Conservation (phyloP, 371 early-diverging fungal species). For the Phascolomyces articulosus region DNA sequence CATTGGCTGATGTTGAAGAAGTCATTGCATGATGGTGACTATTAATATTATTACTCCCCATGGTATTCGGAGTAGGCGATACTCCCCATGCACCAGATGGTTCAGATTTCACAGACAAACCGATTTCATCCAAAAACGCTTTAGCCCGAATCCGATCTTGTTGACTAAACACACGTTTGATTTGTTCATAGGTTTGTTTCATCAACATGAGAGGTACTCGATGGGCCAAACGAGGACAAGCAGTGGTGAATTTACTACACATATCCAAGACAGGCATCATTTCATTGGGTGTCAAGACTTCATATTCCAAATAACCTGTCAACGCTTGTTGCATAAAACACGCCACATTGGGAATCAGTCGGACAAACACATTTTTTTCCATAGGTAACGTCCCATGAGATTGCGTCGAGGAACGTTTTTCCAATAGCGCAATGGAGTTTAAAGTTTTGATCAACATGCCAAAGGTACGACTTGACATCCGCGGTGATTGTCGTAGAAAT, state of each 20-base stretch:
- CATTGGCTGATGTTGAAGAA: no score
- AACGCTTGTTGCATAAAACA: constrained; percentile 1
- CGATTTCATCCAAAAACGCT: not conserved
- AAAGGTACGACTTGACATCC: constrained; percentile 21
- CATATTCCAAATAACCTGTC: constrained; percentile 6
- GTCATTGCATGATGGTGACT: no score
- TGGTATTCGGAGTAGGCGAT: not conserved
- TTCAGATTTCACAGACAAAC: not conserved
- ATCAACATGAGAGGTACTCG: constrained; percentile 9
- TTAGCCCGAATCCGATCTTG: not conserved
- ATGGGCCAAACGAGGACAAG: constrained; percentile 1
- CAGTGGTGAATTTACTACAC: not conserved
- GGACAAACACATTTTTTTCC: not conserved
- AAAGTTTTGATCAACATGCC: constrained; percentile 20
- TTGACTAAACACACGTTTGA: not conserved
- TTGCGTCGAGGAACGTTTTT: constrained; percentile 2
- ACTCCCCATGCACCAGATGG: not conserved
- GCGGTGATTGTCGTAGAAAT: constrained; percentile 12
- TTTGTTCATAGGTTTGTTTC: not conserved
- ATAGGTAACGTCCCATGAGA: not conserved
- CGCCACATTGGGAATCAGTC: not conserved
- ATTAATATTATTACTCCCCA: no score
- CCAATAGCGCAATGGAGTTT: constrained; percentile 6
- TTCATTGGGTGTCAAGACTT: constrained; percentile 17
- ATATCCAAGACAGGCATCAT: constrained; percentile 14